Conservation (phyloP, 306 rosid species). For the Corylus avellana region DNA sequence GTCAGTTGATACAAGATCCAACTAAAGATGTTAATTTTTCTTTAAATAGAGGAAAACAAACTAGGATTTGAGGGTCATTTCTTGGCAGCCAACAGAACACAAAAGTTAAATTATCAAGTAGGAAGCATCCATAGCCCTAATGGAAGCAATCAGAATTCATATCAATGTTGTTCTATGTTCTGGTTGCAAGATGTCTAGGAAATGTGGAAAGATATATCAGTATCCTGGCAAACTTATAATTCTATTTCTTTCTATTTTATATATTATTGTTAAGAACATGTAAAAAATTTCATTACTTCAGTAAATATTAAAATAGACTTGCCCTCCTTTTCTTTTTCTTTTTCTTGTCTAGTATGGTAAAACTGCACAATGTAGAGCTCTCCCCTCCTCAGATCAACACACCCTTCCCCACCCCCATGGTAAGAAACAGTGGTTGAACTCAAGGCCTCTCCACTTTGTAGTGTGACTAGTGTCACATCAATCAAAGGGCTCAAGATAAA, state of each 20-base stretch:
- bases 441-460: too few species aligned
- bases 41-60: not conserved
- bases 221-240: not conserved
- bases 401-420: too few species aligned
- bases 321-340: not conserved
- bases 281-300: not conserved
- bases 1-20: conserved; percentile 24
- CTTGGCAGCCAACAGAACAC: not conserved
- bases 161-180: not conserved
- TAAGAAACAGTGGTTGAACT: too few species aligned
- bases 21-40: not conserved
- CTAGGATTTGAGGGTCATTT: not conserved
- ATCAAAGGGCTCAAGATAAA: conserved; percentile 29
- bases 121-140: not conserved
- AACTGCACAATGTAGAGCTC: too few species aligned
- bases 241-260: not conserved
- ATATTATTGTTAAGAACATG: not conserved
- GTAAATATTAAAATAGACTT: not conserved
- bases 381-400: too few species aligned
- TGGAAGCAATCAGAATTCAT: not conserved
- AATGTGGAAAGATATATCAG: not conserved
- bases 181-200: not conserved
- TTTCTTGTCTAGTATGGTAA: not conserved
- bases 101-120: not conserved
- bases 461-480: not conserved